These are phyloP conservation scores for Monosiga brevicollis DNA, from an alignment of 78 protist genomes.

Conservation along the genomic window DNA sequence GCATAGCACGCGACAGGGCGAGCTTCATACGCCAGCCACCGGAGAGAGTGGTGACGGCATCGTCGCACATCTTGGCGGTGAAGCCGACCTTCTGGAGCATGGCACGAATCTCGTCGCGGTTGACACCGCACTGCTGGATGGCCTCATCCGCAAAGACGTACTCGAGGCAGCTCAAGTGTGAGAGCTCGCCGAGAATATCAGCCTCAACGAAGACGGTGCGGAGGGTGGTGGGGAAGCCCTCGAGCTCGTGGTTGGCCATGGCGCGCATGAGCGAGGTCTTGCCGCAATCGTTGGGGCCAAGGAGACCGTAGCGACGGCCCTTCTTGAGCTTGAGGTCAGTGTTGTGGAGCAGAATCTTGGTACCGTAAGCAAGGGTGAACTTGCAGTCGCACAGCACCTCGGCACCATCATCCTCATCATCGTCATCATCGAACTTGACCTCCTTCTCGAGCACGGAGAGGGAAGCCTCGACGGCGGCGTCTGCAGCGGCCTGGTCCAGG, in stretches of 20 bases:
- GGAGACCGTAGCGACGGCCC: conserved; percentile 59
- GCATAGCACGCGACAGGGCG: conserved; percentile 74
- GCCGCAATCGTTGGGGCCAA: conserved; percentile 80
- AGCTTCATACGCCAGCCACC: conserved; percentile 87
- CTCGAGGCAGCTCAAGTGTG: conserved; percentile 31
- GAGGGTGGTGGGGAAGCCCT: conserved; percentile 35
- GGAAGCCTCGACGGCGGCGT: neutral
- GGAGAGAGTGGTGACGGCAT: conserved; percentile 44
- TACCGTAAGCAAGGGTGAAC: conserved; percentile 56
- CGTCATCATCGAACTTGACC: conserved; percentile 15
- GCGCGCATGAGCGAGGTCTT: conserved; percentile 58
- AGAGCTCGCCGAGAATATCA: conserved; percentile 57
- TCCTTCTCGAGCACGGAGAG: conserved; percentile 8
- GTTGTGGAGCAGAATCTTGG: conserved; percentile 54
- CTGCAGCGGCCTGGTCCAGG: neutral
- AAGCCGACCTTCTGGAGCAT: conserved; percentile 26
- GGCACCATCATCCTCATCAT: conserved; percentile 42
- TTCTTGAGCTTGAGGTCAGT: conserved; percentile 37
- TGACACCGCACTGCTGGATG: conserved; percentile 11
- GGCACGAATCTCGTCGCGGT: conserved; percentile 16
- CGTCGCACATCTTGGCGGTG: too few relatives aligned
- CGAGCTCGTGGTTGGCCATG: conserved; percentile 36
- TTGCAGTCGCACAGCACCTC: conserved; percentile 55
- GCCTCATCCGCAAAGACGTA: conserved; percentile 34
- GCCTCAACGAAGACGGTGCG: conserved; percentile 57